Conservation (phyloP, 2,329 filamentous ascomycete species). For the Curvularia verruculosa region DNA sequence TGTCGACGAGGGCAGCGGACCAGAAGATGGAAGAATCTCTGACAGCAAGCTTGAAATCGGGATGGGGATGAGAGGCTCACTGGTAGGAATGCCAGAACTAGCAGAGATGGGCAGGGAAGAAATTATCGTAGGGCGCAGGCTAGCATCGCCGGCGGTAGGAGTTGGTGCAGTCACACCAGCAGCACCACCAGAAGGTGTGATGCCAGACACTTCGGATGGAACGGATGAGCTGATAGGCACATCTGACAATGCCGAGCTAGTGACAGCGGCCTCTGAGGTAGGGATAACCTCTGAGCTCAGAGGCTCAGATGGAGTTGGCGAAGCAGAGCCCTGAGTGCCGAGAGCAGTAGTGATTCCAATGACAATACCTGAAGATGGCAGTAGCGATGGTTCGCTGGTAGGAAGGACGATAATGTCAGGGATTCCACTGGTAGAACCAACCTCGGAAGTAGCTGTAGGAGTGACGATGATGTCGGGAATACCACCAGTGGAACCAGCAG, state of each 20-base stretch:
- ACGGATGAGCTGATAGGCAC: constrained; percentile 25
- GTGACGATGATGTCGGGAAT: constrained; percentile 30
- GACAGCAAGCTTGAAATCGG: constrained; percentile 19
- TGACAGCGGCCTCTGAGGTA: constrained; percentile 26
- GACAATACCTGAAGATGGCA: constrained; percentile 35
- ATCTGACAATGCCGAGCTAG: constrained; percentile 19
- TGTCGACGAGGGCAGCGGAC: constrained; percentile 7
- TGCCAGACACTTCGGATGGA: constrained; percentile 30
- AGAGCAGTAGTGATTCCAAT: constrained; percentile 47
- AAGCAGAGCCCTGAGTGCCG: constrained; percentile 27
- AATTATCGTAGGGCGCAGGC: constrained; percentile 23
- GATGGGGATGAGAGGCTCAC: constrained; percentile 14
- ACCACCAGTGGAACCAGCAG: constrained; percentile 28
- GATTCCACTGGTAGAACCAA: not conserved
- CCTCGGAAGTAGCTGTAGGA: constrained; percentile 19
- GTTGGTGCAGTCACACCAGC: constrained; percentile 24
- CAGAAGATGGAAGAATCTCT: constrained; percentile 14
- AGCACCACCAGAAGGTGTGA: constrained; percentile 25
- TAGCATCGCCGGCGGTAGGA: constrained; percentile 19
- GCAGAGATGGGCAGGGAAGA: constrained; percentile 31
- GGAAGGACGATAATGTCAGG: not conserved
- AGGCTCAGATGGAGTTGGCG: constrained; percentile 18
- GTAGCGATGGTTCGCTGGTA: constrained; percentile 7
- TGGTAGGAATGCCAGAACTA: constrained; percentile 23
- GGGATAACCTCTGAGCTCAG: constrained; percentile 28